Base-by-base conservation (phyloP, 2,329 filamentous ascomycete genomes). In the Anthostomella pinea region DNA sequence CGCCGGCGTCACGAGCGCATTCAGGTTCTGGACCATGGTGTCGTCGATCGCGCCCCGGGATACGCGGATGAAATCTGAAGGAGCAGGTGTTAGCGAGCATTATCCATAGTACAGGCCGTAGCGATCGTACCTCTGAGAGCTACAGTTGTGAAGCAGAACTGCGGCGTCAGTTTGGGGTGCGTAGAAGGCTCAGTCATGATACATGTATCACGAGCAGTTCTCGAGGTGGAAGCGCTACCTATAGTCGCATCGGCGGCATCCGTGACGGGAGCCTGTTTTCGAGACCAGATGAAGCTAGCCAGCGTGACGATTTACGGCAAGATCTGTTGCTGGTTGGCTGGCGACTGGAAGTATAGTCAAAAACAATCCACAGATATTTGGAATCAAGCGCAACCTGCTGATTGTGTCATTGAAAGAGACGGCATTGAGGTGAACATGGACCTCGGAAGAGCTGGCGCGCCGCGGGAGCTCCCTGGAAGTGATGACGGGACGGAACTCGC, bases 1-100 rank as follows among this genome's bases (percentile, higher is more conserved):
- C 9, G 86, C 75, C 0, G 91, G 91, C 1, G 84, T 90, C 28
- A 87, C 68, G 23, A 97, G 76, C 1, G 88, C 87, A 68, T 97
- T 97, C 43, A 98, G 79, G 55, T 94, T 91, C 57, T 95, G 90
- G 1, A 81, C 81, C 57, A 98, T 97, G 28, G 86, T 88, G 65
- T 98, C 93, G 65, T 98, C 93, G 56, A 96, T 83, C 30, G 85
- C 79, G 34, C 79, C 74, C 46, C 93, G 81, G 8, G 91, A 96
- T 48, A 93, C 65, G 24, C 89, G 85, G 15, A 98, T 76, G 62
- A 98, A 98, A 62, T 95, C 93, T 95, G 56, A 45, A 39, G 37
- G 28, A 32, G 41, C 45, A 33, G 52, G 36, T 16, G 25, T 40
- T 30, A 29, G 32, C 33, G 19, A 33, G 33, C 22, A 43, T 19